Evolutionary conservation across 2,329 filamentous ascomycete species (phyloP), one percentile per base, ranked within the genome.

Genomic region (Dichotomopilus funicola): DNA sequence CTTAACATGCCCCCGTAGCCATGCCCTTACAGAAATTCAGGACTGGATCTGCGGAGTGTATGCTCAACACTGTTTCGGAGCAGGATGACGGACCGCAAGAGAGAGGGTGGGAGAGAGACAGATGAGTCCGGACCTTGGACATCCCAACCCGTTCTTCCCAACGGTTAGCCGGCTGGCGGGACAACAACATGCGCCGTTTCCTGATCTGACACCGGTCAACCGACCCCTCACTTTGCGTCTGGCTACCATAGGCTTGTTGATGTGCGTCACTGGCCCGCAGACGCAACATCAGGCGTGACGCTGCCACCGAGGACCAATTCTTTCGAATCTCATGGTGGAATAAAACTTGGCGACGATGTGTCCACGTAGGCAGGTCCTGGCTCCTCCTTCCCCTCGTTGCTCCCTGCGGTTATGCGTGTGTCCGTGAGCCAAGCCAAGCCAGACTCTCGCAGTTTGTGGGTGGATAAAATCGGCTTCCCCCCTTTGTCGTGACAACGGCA

Each of bases 331-430:
- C 48, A 43, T 40, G 53, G 47, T 45, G 35, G 11, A 8, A 8
- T 42, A n/a, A 27, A 27, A 27, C 19, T 27, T 27, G 19, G 19
- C 19, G 19, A 6, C 10, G 11, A 47, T 51, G 45, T 27, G 40
- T 46, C 38, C 56, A 58, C 56, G 56, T 58, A 55, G 53, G 43
- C 41, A 27, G 4, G 11, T 13, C 13, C 37, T 12, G 13, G 19
- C n/a, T 40, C 46, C n/a, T 40, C 46, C 53, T 34, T 52, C 52
- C 19, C 19, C 19, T 27, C 40, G 49, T 47, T 46, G 8, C 40
- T 47, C 36, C 6, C 6, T 37, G 34, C 34, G 34, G 34, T 13
- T 7, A 51, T 53, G 55, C 55, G 48, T 51, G 42, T 51, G 44
- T 54, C 53, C 45, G 37, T 36, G 19, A 27, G 19, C 41, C 36